Base-by-base conservation (phyloP, 148 eudicot species). In the Vaccinium corymbosum region DNA sequence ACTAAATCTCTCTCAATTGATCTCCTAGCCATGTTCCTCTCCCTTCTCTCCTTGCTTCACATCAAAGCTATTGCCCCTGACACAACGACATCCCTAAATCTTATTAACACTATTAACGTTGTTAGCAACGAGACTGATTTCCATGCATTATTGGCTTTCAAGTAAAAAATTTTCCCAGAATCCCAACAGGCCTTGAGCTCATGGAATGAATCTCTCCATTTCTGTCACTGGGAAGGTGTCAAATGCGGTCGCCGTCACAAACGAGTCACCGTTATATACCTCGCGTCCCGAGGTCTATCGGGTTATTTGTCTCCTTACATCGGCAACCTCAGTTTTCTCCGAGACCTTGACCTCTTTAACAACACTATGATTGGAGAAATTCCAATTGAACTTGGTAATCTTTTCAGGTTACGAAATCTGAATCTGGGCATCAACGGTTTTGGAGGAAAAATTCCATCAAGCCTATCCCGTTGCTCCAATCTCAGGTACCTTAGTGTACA, bases 261-360 rank as follows among this genome's bases (percentile, higher is more conserved):
- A 66, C 16, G 38, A 66, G 38, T 66, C 29, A 66, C 38, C 7
- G 6, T 27, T 27, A 3, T 66, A 3, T 38, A 76, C 35, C 80
- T 76, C 10, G 27, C 0, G 57, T 76, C 59, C 35, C 10, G 9
- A n/a, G 35, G 57, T 52, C 0, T 50, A 50, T 2, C 4, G 6
- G 35, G 80, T 14, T n/a, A 9, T 1, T 50, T 76, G 57, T 76
- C 57, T 48, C 57, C 59, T 50, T 22, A 1, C 0, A 25, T 76
- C 8, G 80, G 80, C 1, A 76, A 76, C 57, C 57, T 76, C 46
- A 76, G 80, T 0, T 76, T 50, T 5, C 80, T 76, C 1, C 80
- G 42, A 19, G 32, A 49, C 35, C 19, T 76, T 13, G 0, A 0
- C 0, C 80, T 76, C 3, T 0, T 0, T 0, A 76, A 76, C 57